phyloP scores from a whole-genome alignment of 768 basidiomycete genomes.

The Leccinum barrowsii region DNA sequence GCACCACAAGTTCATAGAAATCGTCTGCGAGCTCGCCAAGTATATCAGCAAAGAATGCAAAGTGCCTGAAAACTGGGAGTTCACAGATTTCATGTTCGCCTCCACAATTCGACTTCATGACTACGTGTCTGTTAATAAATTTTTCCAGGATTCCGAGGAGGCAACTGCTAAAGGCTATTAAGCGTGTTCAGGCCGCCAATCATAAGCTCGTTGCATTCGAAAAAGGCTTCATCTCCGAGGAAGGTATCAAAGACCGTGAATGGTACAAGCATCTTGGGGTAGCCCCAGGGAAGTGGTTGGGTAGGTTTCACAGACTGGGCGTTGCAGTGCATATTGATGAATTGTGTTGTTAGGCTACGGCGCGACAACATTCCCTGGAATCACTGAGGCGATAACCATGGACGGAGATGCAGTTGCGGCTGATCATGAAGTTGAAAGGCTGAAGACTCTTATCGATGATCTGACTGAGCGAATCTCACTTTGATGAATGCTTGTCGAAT shows the following conservation, averaged over 20 bases:
- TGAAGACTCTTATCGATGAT: slow-evolving; percentile 49
- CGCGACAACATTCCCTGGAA: slow-evolving; percentile 78
- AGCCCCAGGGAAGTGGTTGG: slow-evolving; percentile 85
- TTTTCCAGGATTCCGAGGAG: slow-evolving; percentile 16
- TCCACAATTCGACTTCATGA: not conserved
- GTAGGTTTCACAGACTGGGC: slow-evolving; percentile 36
- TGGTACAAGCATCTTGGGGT: slow-evolving; percentile 92
- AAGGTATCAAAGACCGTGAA: slow-evolving; percentile 74
- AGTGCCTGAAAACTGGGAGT: slow-evolving; percentile 1
- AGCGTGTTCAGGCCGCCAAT: slow-evolving; percentile 60
- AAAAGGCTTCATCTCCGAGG: slow-evolving; percentile 78
- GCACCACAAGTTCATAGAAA: slow-evolving; percentile 3
- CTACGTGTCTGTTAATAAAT: not conserved
- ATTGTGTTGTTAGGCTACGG: slow-evolving; percentile 58
- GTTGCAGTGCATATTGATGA: slow-evolving; percentile 1
- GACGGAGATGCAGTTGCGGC: slow-evolving; percentile 64
- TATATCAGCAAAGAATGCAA: slow-evolving; percentile 29
- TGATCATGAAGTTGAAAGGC: slow-evolving; percentile 58
- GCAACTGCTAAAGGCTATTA: slow-evolving; percentile 53
- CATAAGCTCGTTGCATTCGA: slow-evolving; percentile 69
- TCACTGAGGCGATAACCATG: slow-evolving; percentile 74
- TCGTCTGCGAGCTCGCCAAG: slow-evolving; percentile 36
- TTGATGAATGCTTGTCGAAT: slow-evolving; percentile 8
- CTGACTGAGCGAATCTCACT: slow-evolving; percentile 37
- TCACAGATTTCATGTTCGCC: slow-evolving; percentile 12